Conservation (phyloP, 1,284 basidiomycete genomes). For the Leccinum cinnamomeum region DNA sequence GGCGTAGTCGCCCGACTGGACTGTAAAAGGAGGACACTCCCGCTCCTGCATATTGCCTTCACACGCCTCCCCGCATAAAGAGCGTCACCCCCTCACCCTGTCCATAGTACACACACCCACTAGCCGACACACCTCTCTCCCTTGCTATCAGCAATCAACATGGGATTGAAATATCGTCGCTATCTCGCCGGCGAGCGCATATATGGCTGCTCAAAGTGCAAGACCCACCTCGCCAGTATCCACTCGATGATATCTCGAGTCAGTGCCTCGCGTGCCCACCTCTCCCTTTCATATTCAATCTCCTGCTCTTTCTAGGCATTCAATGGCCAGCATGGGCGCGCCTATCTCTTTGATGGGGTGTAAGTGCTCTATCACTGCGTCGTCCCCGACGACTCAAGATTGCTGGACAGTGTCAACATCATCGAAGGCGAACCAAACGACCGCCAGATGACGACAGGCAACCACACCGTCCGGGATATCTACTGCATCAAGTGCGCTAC, state of each 20-base stretch:
- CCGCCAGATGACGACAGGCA: conserved; percentile 94
- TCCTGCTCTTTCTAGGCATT: conserved; percentile 60
- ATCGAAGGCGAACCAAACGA: conserved; percentile 86
- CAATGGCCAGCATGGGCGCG: conserved; percentile 93
- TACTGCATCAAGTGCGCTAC: conserved; percentile 87
- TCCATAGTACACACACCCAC: conserved; percentile 1
- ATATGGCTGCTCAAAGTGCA: conserved; percentile 89
- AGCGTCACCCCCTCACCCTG: conserved; percentile 4
- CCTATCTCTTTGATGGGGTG: conserved; percentile 93
- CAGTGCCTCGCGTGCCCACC: conserved; percentile 31
- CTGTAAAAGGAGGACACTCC: conserved; percentile 28
- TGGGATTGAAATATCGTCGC: conserved; percentile 88
- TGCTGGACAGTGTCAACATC: conserved; percentile 75
- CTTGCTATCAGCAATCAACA: conserved; percentile 32
- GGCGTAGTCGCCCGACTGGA: conserved; percentile 18
- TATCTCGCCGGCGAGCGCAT: conserved; percentile 88
- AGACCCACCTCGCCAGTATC: conserved; percentile 90
- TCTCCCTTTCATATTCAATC: conserved; percentile 16
- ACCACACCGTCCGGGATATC: conserved; percentile 95
- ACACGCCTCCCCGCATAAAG: conserved; percentile 36
- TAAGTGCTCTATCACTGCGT: conserved; percentile 45
- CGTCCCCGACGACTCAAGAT: conserved; percentile 11
- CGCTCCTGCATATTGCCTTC: conserved; percentile 23
- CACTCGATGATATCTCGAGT: conserved; percentile 93
- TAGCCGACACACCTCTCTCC: not conserved